phyloP scores from a whole-genome alignment of 1,284 basidiomycete species.

The Tausonia pullulans region DNA sequence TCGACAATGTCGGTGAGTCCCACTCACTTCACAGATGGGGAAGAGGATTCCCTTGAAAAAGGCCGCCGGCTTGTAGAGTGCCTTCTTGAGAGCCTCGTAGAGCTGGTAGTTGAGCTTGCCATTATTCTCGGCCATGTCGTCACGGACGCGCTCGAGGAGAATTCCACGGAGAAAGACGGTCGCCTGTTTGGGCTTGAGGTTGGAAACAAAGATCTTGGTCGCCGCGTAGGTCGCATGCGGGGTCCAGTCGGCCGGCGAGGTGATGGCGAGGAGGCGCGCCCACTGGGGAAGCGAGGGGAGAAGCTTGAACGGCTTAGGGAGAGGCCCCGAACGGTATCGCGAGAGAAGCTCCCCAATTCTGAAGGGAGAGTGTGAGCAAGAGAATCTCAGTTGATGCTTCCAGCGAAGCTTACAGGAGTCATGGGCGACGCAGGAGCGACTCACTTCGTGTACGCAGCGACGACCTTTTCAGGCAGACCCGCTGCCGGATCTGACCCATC shows the following conservation, averaged over 20 bases:
- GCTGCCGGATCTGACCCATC: conserved; percentile 63
- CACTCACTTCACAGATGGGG: conserved; percentile 76
- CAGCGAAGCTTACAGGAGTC: background rate
- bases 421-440: conserved; percentile 24
- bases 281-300: conserved; percentile 91
- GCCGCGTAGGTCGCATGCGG: conserved; percentile 91
- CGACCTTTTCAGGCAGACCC: conserved; percentile 90
- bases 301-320: conserved; percentile 98
- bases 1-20: background rate
- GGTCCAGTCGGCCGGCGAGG: conserved; percentile 85
- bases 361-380: conserved; percentile 1
- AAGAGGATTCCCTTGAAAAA: conserved; percentile 99
- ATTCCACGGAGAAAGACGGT: conserved; percentile 89
- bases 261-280: conserved; percentile 91
- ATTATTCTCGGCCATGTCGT: conserved; percentile 67
- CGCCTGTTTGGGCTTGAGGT: conserved; percentile 92
- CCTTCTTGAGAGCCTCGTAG: conserved; percentile 82
- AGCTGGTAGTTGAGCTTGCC: conserved; percentile 88
- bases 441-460: conserved; percentile 89
- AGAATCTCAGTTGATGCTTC: background rate
- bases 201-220: conserved; percentile 91
- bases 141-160: conserved; percentile 77
- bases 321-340: conserved; percentile 86
- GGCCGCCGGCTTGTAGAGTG: conserved; percentile 91
- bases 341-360: conserved; percentile 80